phyloP scores from a whole-genome alignment of 345 rosid species.

The Theobroma cacao region DNA sequence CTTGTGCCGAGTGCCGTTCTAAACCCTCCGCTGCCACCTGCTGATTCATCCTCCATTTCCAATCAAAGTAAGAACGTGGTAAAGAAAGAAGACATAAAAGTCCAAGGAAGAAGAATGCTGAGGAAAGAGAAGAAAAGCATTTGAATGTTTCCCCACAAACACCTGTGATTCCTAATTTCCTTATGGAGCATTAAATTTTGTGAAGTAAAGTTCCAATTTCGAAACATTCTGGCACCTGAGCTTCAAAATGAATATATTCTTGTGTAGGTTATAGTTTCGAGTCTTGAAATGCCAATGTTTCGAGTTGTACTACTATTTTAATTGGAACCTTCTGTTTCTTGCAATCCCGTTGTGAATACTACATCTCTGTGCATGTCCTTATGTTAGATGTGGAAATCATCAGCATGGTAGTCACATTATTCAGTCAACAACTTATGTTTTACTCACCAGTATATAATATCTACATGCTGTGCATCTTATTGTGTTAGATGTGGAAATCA shows the following conservation, averaged over 20 bases:
- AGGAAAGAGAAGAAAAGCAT: slow-evolving; percentile 38
- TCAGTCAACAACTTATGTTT: not conserved
- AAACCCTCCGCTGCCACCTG: not conserved
- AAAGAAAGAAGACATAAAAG: slow-evolving; percentile 45
- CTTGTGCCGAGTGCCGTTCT: not conserved
- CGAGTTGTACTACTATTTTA: not conserved
- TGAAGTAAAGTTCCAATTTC: slow-evolving; percentile 6
- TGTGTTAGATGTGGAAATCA: not conserved
- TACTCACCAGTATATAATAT: not conserved
- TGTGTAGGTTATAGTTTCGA: not conserved
- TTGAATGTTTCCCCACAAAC: slow-evolving; percentile 33
- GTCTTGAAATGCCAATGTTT: not conserved
- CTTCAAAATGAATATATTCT: not conserved
- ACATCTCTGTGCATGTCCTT: not conserved
- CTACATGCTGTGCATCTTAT: not conserved
- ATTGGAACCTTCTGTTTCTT: not conserved
- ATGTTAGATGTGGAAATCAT: not conserved
- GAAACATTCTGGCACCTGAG: not conserved
- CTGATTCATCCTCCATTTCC: not conserved
- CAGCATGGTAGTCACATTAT: not conserved
- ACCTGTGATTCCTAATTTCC: slow-evolving; percentile 68
- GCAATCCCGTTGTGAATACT: not conserved
- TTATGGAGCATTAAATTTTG: slow-evolving; percentile 40
- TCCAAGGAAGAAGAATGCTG: slow-evolving; percentile 33
- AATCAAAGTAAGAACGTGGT: slow-evolving; percentile 19